Base-by-base conservation (phyloP, 495 filamentous ascomycete genomes). In the Aspergillus campestris region DNA sequence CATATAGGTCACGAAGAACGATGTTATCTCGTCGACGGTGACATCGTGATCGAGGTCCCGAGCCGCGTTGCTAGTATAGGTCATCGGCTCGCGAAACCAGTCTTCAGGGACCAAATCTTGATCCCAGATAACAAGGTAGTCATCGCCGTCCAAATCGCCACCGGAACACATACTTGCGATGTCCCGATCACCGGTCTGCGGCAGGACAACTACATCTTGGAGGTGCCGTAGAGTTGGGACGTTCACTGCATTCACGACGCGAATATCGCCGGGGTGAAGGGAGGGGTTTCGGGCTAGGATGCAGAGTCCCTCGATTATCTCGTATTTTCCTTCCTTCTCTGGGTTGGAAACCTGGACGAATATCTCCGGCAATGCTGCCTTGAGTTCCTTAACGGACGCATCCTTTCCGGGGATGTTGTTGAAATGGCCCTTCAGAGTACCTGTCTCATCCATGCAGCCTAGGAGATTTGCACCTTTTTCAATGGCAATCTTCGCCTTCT, bases 61-160 rank as follows among this genome's bases (percentile, higher is more conserved):
- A 11, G 71, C 67, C 11, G 64, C 60, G 3, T 76, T 71, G 3
- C 74, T 62, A 0, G 66, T 68, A 54, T 84, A 91, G 42, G 81
- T 68, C 87, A 95, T 94, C 0, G 91, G 83, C 3, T 71, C 60
- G 31, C 77, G 64, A 46, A 89, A 84, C 77, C 80, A 87, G 38
- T 83, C 67, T 0, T 44, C 35, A 2, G 89, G 89, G 24, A 90
- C 61, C 5, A 99, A 70, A 36, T 83, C 77, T 31, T 71, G 55
- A 52, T 99, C 89, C 92, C 92, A 99, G 31, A 96, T 86, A 13
- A 97, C 83, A 18, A 95, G 75, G 57, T 85, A 99, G 58, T 97
- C 94, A 53, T 99, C 92, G 0, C 92, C 92, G 63, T 99, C 92
- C 3, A 99, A 70, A 60, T 99, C 92, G 5, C 92, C 94, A 3